Evolutionary conservation across 2,329 filamentous ascomycete species (phyloP), one percentile per base, ranked within the genome.

Genomic region (Fusarium pseudoanthophilum): DNA sequence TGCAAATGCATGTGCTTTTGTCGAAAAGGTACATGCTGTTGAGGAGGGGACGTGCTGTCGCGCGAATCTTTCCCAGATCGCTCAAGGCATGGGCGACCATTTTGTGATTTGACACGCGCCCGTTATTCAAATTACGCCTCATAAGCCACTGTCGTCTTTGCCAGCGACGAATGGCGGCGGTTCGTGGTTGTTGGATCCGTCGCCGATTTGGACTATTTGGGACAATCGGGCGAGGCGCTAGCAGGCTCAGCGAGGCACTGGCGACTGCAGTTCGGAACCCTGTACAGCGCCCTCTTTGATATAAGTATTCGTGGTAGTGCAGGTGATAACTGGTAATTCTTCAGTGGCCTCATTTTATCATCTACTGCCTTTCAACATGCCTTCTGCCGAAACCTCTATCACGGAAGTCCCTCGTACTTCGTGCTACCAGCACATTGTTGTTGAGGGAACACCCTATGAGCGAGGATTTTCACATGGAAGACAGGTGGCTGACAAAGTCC

Each of bases 101-200:
- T 55, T 55, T 28, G 20, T 28, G 2, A 30, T 53, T 5, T 52
- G 24, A 24, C 8, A 5, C 4, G 5, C 11, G 42, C 1, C 6
- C 6, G 10, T 4, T 11, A 16, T 8, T 1, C 9, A 7, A 16
- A 4, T 43, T 4, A 11, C 10, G n/a, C 40, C 15, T 18, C 15
- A 8, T 5, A 4, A 18, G 15, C 16, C 43, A 2, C 5, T 37
- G 39, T 39, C 0, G 34, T 16, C 0, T 0, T 53, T 21, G 5
- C 14, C 2, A 8, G 51, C 51, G 34, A 53, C 6, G 0, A 28
- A 7, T 3, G 13, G 14, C 7, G 18, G 18, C 13, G 30, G 30
- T 6, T 32, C 21, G 24, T 20, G 11, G n/a, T 20, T 13, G 11
- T 34, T 34, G 13, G 32, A 15, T 14, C 5, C 32, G n/a, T 53